Percentiles rank a stretch among this genome's conserved stretches.
These are phyloP conservation scores for Cryphonectria nitschkei DNA, from an alignment of 2,329 filamentous ascomycete species.

Conservation along the genomic window DNA sequence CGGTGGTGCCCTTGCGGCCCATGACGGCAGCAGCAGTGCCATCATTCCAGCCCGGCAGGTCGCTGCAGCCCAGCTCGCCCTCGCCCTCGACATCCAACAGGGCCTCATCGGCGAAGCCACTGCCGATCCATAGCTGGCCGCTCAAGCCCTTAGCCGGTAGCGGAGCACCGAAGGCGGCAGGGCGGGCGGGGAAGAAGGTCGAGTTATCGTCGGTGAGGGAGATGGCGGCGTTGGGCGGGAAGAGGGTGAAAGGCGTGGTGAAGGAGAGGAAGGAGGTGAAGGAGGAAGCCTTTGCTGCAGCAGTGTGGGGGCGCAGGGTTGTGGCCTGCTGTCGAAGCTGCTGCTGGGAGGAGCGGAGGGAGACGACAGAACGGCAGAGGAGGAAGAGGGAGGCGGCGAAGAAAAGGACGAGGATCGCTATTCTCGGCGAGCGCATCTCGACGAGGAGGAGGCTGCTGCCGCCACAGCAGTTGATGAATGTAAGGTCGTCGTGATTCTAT, in stretches of 20 bases:
- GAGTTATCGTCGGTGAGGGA: slow-evolving; percentile 97
- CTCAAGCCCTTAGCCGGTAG: slow-evolving; percentile 78
- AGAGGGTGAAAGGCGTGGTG: slow-evolving; percentile 80
- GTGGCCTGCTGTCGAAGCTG: slow-evolving; percentile 29
- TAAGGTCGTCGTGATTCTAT: not conserved
- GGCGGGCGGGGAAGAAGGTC: slow-evolving; percentile 91
- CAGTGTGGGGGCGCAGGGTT: slow-evolving; percentile 37
- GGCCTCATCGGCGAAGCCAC: slow-evolving; percentile 83
- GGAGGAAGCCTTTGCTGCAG: slow-evolving; percentile 44
- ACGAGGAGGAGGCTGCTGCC: slow-evolving; percentile 1
- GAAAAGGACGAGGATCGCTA: slow-evolving; percentile 59
- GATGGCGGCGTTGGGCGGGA: slow-evolving; percentile 93
- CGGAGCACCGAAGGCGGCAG: slow-evolving; percentile 87
- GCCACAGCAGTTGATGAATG: not conserved
- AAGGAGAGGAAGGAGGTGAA: slow-evolving; percentile 69
- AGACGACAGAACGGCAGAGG: slow-evolving; percentile 55
- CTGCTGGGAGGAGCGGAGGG: slow-evolving; percentile 36
- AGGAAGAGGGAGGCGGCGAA: slow-evolving; percentile 58
- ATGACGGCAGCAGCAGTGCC: slow-evolving; percentile 43
- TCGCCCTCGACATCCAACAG: slow-evolving; percentile 67
- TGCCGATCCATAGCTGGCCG: slow-evolving; percentile 91
- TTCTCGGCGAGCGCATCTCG: slow-evolving; percentile 57
- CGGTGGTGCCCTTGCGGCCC: slow-evolving; percentile 45
- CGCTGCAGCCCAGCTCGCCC: slow-evolving; percentile 91
- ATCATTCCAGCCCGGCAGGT: slow-evolving; percentile 86